Evolutionary conservation across 106 monocot species (phyloP).

Genomic region (Xerophyta viscosa): DNA sequence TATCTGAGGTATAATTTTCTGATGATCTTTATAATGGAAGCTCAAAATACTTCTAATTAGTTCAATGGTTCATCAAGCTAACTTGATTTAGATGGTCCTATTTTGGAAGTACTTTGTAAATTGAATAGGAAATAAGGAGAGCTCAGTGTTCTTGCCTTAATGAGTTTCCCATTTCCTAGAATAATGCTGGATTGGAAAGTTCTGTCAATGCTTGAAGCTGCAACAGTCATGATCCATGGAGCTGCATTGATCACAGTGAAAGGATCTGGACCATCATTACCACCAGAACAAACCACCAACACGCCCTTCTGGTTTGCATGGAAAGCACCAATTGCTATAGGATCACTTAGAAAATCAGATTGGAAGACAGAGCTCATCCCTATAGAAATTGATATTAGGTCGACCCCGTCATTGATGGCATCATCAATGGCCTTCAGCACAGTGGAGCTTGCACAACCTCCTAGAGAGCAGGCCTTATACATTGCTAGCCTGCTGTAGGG

Average conservation of each 20-base stretch:
- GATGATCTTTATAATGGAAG: too few relatives aligned
- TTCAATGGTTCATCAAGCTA: too few relatives aligned
- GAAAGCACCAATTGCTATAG: conserved; percentile 83
- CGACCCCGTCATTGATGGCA: conserved; percentile 80
- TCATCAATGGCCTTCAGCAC: conserved; percentile 93
- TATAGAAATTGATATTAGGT: conserved; percentile 84
- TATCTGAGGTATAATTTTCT: too few relatives aligned
- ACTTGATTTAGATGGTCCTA: too few relatives aligned
- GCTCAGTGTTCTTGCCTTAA: conserved; percentile 43
- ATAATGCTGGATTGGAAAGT: conserved; percentile 58
- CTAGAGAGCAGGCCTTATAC: conserved; percentile 91
- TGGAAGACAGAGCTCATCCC: conserved; percentile 95
- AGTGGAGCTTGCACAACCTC: conserved; percentile 64
- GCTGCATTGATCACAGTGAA: conserved; percentile 88
- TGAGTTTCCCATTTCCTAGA: conserved; percentile 54
- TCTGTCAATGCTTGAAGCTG: conserved; percentile 87
- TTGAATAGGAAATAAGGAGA: too few relatives aligned
- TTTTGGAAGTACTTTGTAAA: too few relatives aligned
- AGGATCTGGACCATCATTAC: conserved; percentile 94
- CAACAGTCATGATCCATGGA: conserved; percentile 90
- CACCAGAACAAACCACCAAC: conserved; percentile 83
- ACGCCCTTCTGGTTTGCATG: conserved; percentile 78
- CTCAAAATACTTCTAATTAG: too few relatives aligned
- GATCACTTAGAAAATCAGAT: conserved; percentile 78
- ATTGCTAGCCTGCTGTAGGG: conserved; percentile 70